Conservation (phyloP, 225 moss, liverwort and hornwort genomes). For the Asterella californica region DNA sequence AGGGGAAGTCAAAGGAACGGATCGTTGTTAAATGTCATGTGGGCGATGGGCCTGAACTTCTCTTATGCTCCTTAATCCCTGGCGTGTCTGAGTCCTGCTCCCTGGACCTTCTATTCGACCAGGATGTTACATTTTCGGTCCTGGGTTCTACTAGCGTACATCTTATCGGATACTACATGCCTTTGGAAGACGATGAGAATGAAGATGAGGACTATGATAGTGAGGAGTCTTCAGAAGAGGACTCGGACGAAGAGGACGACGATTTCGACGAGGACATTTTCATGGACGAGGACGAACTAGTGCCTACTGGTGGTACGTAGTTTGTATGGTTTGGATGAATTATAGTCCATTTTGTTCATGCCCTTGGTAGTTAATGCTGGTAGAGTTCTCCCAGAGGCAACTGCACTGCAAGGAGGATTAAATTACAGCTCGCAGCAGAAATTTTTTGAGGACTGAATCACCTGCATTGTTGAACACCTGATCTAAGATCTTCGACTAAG, state of each 20-base stretch:
- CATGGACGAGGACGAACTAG: not conserved
- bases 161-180: constrained; percentile 89
- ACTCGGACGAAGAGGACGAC: constrained; percentile 18
- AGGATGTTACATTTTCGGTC: constrained; percentile 79
- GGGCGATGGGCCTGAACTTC: constrained; percentile 66
- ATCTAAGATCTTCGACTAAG: not conserved
- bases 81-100: constrained; percentile 81
- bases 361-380: not conserved
- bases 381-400: too few species aligned
- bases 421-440: too few species aligned
- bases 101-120: constrained; percentile 78
- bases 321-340: not conserved
- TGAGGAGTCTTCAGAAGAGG: constrained; percentile 34
- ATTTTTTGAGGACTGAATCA: too few species aligned
- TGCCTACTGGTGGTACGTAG: constrained; percentile 17
- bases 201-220: constrained; percentile 49
- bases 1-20: constrained; percentile 58
- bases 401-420: too few species aligned
- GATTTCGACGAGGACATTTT: not conserved
- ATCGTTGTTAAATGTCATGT: constrained; percentile 89
- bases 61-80: constrained; percentile 80
- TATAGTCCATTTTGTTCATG: not conserved
- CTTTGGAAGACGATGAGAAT: constrained; percentile 42
- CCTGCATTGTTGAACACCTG: too few species aligned
- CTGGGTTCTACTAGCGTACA: constrained; percentile 77